A percentile compares a stretch with the other conserved stretches of the same genome.
phyloP scores from a whole-genome alignment of 2,329 filamentous ascomycete species.

The Elsinoe australis region DNA sequence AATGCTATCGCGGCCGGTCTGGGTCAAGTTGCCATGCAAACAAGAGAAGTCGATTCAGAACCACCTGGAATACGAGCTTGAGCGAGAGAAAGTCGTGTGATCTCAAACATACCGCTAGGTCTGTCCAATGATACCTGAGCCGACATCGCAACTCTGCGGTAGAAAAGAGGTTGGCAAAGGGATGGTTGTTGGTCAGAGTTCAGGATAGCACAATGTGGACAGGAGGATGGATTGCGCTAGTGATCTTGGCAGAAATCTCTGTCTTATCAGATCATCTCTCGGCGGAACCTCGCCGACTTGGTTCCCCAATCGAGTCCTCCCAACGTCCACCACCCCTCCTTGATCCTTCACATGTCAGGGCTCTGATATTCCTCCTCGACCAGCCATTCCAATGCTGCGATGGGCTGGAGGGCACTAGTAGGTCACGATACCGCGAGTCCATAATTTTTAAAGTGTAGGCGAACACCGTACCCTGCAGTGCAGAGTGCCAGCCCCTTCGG shows the following conservation, averaged over 20 bases:
- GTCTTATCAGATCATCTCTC: conserved; percentile 14
- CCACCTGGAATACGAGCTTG: background rate
- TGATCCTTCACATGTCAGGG: conserved; percentile 6
- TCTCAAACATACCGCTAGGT: background rate
- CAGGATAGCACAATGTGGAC: background rate
- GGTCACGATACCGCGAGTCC: too few species aligned
- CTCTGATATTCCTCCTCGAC: too few species aligned
- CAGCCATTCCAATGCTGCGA: background rate
- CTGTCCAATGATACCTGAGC: background rate
- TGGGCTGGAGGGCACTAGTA: too few species aligned
- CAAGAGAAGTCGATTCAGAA: background rate
- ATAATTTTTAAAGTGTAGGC: too few species aligned
- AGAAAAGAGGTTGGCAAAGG: background rate
- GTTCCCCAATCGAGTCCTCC: too few species aligned
- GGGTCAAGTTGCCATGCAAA: too few species aligned
- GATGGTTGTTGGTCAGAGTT: background rate
- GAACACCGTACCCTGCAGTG: too few species aligned
- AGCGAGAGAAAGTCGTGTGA: background rate
- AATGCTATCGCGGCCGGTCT: too few species aligned
- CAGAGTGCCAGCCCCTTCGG: too few species aligned
- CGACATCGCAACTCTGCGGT: background rate
- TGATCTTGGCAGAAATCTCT: conserved; percentile 2
- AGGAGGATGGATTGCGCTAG: background rate
- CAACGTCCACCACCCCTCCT: conserved; percentile 1
- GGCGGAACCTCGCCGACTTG: too few species aligned